Percentiles rank a stretch among this genome's conserved stretches.
Evolutionary conservation across 2,329 filamentous ascomycete species (phyloP).

Genomic region (Colletotrichum siamense): DNA sequence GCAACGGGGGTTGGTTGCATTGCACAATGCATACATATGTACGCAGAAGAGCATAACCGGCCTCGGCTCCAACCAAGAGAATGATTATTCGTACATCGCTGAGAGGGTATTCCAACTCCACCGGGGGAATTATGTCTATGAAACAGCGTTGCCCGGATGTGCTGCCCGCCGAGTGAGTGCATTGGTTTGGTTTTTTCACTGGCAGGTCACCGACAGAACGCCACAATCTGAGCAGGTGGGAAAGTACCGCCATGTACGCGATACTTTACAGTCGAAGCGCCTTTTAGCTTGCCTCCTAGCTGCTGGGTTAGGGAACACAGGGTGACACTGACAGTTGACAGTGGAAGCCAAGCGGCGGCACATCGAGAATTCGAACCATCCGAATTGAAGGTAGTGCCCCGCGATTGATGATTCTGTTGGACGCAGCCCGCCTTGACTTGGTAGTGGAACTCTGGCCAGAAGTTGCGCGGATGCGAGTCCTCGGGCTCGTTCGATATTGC

Average conservation of each 20-base stretch:
- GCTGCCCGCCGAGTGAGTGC: not conserved
- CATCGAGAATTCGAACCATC: not conserved
- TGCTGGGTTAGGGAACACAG: conserved; percentile 5
- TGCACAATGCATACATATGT: not conserved
- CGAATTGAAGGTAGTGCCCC: not conserved
- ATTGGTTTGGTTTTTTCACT: not conserved
- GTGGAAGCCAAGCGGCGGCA: not conserved
- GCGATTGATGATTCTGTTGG: not conserved
- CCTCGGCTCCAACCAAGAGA: not conserved
- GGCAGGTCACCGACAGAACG: not conserved
- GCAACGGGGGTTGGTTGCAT: not conserved
- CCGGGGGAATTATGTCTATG: not conserved
- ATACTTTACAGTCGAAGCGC: not conserved
- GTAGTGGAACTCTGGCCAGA: not conserved
- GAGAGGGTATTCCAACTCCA: not conserved
- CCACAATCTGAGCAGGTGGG: not conserved
- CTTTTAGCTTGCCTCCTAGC: not conserved
- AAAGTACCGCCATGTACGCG: not conserved
- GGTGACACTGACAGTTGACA: not conserved
- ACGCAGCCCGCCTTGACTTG: not conserved
- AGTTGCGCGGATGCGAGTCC: not conserved
- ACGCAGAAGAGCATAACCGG: not conserved
- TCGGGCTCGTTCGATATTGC: not conserved
- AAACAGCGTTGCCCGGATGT: not conserved
- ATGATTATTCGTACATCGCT: not conserved